Evolutionary conservation across 306 rosid genomes (phyloP).

Genomic region (Trifolium subterraneum): DNA sequence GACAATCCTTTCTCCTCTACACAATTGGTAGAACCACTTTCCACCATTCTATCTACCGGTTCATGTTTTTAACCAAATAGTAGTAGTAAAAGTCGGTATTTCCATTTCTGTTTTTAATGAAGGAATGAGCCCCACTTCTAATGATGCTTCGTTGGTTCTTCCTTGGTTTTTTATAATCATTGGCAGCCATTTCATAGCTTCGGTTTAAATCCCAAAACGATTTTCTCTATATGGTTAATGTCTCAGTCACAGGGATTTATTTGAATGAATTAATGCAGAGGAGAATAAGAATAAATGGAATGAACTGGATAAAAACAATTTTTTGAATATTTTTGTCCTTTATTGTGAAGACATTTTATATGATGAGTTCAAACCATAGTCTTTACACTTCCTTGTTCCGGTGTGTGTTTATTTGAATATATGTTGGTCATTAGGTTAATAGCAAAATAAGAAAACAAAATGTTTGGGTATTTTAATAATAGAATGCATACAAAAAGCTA

Average conservation of each 20-base stretch:
- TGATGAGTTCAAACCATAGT: too few relatives aligned
- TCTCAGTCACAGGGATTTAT: neutral
- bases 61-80: neutral
- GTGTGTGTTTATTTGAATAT: too few relatives aligned
- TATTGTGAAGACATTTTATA: too few relatives aligned
- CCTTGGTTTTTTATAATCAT: neutral
- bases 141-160: neutral
- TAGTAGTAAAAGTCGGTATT: neutral
- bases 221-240: neutral
- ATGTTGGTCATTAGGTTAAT: too few relatives aligned
- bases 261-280: neutral
- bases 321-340: neutral
- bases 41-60: neutral
- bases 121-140: neutral
- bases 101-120: neutral
- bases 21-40: neutral
- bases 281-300: neutral
- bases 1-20: neutral
- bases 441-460: too few relatives aligned
- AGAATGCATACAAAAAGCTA: neutral
- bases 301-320: neutral
- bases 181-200: neutral
- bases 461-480: neutral
- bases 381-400: too few relatives aligned
- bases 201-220: neutral